These are phyloP conservation scores for Helichrysum umbraculigerum DNA, from an alignment of 129 eudicot species.

Conservation along the genomic window DNA sequence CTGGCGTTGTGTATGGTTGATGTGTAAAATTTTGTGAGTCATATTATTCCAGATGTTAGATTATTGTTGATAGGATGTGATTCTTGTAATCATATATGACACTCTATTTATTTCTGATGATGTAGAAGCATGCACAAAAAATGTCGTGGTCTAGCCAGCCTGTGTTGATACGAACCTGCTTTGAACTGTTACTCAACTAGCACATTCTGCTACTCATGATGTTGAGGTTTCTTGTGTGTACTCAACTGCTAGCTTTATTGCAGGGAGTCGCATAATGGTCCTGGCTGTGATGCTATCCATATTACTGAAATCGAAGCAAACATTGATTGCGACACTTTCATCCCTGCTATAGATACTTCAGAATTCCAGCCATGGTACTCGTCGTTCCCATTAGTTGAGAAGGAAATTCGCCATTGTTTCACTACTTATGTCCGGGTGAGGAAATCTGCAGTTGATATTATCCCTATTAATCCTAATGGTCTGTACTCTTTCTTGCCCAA, in stretches of 20 bases:
- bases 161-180: too few relatives aligned
- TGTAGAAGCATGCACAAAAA: too few relatives aligned
- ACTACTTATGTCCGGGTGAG: conserved; percentile 74
- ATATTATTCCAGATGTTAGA: too few relatives aligned
- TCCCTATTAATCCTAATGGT: conserved; percentile 21
- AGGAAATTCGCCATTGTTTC: conserved; percentile 57
- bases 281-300: conserved; percentile 83
- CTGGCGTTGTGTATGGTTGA: too few relatives aligned
- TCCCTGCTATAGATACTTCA: conserved; percentile 67
- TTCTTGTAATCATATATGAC: too few relatives aligned
- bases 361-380: conserved; percentile 85
- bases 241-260: conserved; percentile 23
- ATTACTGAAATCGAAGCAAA: conserved; percentile 67
- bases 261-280: conserved; percentile 86
- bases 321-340: conserved; percentile 84
- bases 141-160: too few relatives aligned
- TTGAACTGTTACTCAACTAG: neutral
- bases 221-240: neutral
- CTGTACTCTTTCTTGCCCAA: conserved; percentile 60
- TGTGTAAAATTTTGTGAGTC: too few relatives aligned
- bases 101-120: too few relatives aligned
- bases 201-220: neutral
- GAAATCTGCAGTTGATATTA: conserved; percentile 32
- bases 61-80: too few relatives aligned
- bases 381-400: conserved; percentile 64